Conservation (phyloP, 805 yeast genomes). For the Zygosaccharomyces rouxii region DNA sequence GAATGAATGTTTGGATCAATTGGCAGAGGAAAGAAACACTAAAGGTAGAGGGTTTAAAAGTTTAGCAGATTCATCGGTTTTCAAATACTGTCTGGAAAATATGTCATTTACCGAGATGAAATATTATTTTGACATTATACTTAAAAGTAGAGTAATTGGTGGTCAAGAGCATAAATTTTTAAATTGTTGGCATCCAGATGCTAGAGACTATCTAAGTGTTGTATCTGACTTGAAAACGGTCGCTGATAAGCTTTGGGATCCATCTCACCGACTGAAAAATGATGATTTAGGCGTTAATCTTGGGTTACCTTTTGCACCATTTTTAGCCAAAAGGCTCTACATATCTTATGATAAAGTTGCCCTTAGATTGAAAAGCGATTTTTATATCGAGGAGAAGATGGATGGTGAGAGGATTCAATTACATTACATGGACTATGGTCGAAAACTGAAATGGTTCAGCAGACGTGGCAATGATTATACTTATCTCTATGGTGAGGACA, state of each 20-base stretch:
- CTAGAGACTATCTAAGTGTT: conserved; percentile 56
- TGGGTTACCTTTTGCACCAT: conserved; percentile 61
- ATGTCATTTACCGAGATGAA: conserved; percentile 60
- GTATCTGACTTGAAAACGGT: conserved; percentile 61
- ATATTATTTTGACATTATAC: conserved; percentile 63
- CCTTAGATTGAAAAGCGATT: conserved; percentile 42
- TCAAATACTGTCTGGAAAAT: conserved; percentile 47
- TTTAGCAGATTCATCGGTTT: conserved; percentile 31
- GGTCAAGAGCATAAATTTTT: conserved; percentile 58
- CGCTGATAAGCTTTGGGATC: conserved; percentile 54
- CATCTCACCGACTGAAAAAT: conserved; percentile 40
- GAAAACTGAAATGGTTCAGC: conserved; percentile 39
- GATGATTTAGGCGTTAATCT: conserved; percentile 36
- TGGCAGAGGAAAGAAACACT: conserved; percentile 33
- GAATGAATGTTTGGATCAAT: conserved; percentile 42
- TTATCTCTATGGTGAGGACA: conserved; percentile 56
- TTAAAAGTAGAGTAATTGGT: conserved; percentile 57
- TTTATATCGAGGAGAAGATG: conserved; percentile 81
- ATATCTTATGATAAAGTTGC: conserved; percentile 49
- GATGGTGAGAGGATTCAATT: conserved; percentile 88
- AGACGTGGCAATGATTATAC: conserved; percentile 74
- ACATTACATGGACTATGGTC: conserved; percentile 54
- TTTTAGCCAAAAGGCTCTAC: conserved; percentile 56
- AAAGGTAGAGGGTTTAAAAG: conserved; percentile 21
- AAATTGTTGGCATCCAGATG: conserved; percentile 73